phyloP scores from a whole-genome alignment of 768 basidiomycete genomes.

The Boletus sp. region DNA sequence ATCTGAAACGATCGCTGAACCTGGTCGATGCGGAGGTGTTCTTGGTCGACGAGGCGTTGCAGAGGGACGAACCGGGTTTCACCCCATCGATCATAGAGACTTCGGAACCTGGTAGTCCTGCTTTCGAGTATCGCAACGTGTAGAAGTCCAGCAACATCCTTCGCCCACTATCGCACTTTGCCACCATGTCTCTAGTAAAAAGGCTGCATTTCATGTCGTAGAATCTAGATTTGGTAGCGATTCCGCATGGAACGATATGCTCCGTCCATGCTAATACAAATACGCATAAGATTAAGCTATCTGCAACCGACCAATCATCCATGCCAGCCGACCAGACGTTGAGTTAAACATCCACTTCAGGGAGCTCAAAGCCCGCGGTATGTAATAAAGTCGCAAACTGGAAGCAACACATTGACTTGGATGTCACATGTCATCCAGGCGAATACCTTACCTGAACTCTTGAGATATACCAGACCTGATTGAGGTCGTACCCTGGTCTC shows the following conservation, averaged over 20 bases:
- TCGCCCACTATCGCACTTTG: neutral
- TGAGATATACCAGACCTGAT: conserved; percentile 78
- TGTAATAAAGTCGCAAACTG: conserved; percentile 72
- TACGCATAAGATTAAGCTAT: conserved; percentile 4
- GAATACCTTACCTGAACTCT: conserved; percentile 69
- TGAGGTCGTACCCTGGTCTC: conserved; percentile 76
- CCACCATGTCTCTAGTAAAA: neutral
- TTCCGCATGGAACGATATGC: neutral
- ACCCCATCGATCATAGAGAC: conserved; percentile 67
- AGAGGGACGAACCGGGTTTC: conserved; percentile 54
- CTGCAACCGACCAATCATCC: too few species aligned
- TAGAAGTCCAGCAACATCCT: conserved; percentile 6
- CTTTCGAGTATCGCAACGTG: conserved; percentile 85
- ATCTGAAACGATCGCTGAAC: conserved; percentile 73
- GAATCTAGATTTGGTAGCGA: neutral
- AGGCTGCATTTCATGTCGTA: neutral
- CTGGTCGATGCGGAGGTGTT: conserved; percentile 69
- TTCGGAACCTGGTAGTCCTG: conserved; percentile 86
- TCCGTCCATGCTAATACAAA: neutral
- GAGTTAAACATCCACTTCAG: conserved; percentile 3
- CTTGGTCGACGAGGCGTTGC: conserved; percentile 63
- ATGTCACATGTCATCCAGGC: neutral
- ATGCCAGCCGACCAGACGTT: neutral
- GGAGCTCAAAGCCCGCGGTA: conserved; percentile 55
- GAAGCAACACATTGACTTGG: neutral